phyloP scores from a whole-genome alignment of 768 basidiomycete genomes.

The Scleroderma citrinum region DNA sequence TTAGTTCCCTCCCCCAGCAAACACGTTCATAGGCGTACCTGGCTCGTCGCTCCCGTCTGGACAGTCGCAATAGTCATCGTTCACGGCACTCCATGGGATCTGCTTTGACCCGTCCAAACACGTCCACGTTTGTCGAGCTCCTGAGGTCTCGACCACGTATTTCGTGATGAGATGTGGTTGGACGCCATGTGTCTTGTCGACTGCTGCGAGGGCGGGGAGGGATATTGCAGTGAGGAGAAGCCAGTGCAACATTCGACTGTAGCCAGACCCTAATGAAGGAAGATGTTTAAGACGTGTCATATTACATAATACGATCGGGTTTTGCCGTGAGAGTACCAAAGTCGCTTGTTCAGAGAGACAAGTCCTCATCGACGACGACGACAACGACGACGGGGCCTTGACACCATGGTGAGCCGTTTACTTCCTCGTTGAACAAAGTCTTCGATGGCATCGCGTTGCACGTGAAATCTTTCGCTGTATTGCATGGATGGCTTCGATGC shows the following conservation, averaged over 20 bases:
- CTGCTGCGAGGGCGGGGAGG: slow-evolving; percentile 34
- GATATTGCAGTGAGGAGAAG: slow-evolving; percentile 33
- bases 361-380: slow-evolving; percentile 21
- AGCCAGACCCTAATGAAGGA: neutral
- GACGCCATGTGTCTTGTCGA: slow-evolving; percentile 54
- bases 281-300: neutral
- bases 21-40: slow-evolving; percentile 37
- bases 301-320: slow-evolving; percentile 28
- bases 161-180: slow-evolving; percentile 46
- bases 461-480: slow-evolving; percentile 2
- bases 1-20: neutral
- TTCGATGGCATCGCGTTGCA: neutral
- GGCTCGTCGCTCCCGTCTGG: slow-evolving; percentile 94
- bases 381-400: slow-evolving; percentile 22
- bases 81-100: slow-evolving; percentile 77
- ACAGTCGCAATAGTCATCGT: slow-evolving; percentile 95
- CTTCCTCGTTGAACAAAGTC: neutral
- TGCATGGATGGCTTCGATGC: slow-evolving; percentile 18
- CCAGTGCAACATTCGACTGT: slow-evolving; percentile 41
- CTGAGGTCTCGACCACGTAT: slow-evolving; percentile 46
- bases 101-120: slow-evolving; percentile 78
- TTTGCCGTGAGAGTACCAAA: slow-evolving; percentile 10
- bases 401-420: slow-evolving; percentile 26
- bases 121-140: slow-evolving; percentile 47
- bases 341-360: neutral